Evolutionary conservation across 2,329 filamentous ascomycete species (phyloP).

Genomic region (Rhynchosporium graminicola): DNA sequence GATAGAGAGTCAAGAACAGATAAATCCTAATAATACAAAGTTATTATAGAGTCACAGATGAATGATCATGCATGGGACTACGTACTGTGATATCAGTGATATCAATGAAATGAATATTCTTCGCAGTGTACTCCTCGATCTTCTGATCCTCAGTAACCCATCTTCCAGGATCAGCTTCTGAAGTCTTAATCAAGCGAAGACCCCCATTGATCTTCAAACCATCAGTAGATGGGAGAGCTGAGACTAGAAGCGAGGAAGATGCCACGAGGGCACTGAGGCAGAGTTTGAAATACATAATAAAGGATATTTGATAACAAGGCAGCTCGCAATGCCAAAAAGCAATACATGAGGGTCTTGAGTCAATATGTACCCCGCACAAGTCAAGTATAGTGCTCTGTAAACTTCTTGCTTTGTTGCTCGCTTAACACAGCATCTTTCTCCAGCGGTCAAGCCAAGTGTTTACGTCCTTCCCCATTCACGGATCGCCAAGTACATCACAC

Average conservation of each 20-base stretch:
- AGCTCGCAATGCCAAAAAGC: neutral
- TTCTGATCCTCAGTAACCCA: slow-evolving; percentile 29
- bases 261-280: slow-evolving; percentile 11
- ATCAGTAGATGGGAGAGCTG: slow-evolving; percentile 8
- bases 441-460: slow-evolving; percentile 2
- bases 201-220: slow-evolving; percentile 8
- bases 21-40: neutral
- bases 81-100: slow-evolving; percentile 26
- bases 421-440: neutral
- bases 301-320: neutral
- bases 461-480: slow-evolving; percentile 10
- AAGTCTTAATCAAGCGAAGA: slow-evolving; percentile 25
- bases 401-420: neutral
- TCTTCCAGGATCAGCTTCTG: slow-evolving; percentile 19
- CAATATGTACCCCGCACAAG: neutral
- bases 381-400: neutral
- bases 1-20: slow-evolving; percentile 11
- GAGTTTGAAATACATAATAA: slow-evolving; percentile 6
- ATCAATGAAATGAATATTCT: slow-evolving; percentile 27
- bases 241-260: slow-evolving; percentile 10
- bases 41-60: neutral
- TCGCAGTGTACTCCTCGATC: slow-evolving; percentile 21
- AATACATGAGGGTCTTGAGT: neutral
- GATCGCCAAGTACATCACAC: slow-evolving; percentile 9
- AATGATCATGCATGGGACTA: too few species aligned